Evolutionary conservation across 1,139 yeast species (phyloP).

Genomic region (Pichia cactophila): DNA sequence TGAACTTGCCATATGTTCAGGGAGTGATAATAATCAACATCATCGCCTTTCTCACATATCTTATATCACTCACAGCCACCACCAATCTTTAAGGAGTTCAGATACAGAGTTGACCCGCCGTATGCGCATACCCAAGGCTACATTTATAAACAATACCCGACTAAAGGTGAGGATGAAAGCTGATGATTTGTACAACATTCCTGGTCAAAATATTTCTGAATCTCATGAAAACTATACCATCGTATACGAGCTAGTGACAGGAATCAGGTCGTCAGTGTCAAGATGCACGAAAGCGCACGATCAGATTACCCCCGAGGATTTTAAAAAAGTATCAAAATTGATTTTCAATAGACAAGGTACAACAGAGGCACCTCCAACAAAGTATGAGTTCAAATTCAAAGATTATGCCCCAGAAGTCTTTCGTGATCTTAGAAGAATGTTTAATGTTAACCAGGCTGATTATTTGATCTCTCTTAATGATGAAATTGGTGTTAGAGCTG

Average conservation of each 20-base stretch:
- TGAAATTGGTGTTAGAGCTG: slow-evolving; percentile 82
- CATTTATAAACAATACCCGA: slow-evolving; percentile 17
- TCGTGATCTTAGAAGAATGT: slow-evolving; percentile 68
- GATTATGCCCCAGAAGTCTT: slow-evolving; percentile 95
- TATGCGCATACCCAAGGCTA: slow-evolving; percentile 8
- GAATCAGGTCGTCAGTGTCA: slow-evolving; percentile 91
- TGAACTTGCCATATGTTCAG: slow-evolving; percentile 14
- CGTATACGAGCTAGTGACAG: slow-evolving; percentile 96
- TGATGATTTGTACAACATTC: slow-evolving; percentile 24
- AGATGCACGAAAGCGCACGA: slow-evolving; percentile 83
- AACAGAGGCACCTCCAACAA: slow-evolving; percentile 85
- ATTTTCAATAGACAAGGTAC: slow-evolving; percentile 86
- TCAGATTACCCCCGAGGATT: slow-evolving; percentile 63
- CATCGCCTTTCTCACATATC: neutral
- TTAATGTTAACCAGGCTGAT: slow-evolving; percentile 93
- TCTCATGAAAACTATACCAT: slow-evolving; percentile 91
- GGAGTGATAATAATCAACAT: slow-evolving; percentile 14
- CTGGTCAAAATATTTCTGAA: slow-evolving; percentile 26
- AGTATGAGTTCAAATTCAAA: slow-evolving; percentile 92
- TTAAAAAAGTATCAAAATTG: slow-evolving; percentile 62
- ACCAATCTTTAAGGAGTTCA: slow-evolving; percentile 2
- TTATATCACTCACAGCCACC: neutral
- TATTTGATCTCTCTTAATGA: slow-evolving; percentile 89
- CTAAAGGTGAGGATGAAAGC: slow-evolving; percentile 17
- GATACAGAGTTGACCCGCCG: slow-evolving; percentile 12